A percentile compares a stretch with the other conserved stretches of the same genome.
These are phyloP conservation scores for Mercurialis annua DNA, from an alignment of 345 rosid species.

Conservation along the genomic window DNA sequence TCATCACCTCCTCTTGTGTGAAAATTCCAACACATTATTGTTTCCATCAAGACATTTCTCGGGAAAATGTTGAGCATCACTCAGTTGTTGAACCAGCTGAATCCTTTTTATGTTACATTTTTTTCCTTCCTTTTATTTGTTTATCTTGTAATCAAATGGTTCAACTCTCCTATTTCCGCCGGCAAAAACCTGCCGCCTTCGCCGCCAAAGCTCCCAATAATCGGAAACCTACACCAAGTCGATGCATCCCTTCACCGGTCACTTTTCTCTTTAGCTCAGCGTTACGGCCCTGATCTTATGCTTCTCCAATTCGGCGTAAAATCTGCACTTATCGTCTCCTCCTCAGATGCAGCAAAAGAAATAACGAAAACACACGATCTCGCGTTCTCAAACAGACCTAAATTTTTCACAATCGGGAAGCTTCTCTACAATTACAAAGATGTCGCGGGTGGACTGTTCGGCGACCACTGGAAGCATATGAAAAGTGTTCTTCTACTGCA, in stretches of 20 bases:
- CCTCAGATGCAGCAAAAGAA: constrained; percentile 1
- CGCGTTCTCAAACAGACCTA: constrained; percentile 9
- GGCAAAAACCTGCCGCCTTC: constrained; percentile 7
- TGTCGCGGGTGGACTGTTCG: neutral
- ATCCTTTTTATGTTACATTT: neutral
- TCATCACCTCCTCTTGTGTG: no score
- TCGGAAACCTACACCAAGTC: constrained; percentile 21
- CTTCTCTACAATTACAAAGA: constrained; percentile 9
- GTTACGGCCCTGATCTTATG: constrained; percentile 14
- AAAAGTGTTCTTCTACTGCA: constrained; percentile 4
- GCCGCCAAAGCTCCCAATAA: constrained; percentile 8
- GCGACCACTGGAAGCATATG: constrained; percentile 12
- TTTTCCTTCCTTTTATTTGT: neutral
- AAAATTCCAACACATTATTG: no score
- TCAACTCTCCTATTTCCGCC: neutral
- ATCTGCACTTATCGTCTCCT: constrained; percentile 10
- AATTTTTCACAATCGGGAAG: neutral
- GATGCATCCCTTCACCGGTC: constrained; percentile 8
- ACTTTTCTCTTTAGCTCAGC: constrained; percentile 7
- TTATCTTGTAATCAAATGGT: constrained; percentile 2
- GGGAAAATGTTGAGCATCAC: neutral
- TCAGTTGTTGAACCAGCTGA: neutral
- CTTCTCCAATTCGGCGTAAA: constrained; percentile 6
- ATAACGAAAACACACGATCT: constrained; percentile 11
- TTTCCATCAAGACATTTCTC: no score